These are phyloP conservation scores for Aspergillus brunneoviolaceus DNA, from an alignment of 2,329 filamentous ascomycete species.

Conservation along the genomic window DNA sequence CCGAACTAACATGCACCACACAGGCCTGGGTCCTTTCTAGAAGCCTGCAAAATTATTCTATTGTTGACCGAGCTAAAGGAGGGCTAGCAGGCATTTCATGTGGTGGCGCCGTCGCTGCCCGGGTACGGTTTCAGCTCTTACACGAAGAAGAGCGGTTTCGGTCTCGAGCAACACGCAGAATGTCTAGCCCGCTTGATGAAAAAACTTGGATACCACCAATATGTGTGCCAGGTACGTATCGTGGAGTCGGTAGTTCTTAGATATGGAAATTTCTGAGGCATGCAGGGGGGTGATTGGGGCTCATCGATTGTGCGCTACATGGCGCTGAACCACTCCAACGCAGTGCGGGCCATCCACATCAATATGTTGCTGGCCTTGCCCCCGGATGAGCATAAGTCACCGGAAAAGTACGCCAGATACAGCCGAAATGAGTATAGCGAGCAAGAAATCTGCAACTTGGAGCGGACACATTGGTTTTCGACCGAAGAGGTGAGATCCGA, in stretches of 20 bases:
- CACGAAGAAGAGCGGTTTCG: slow-evolving; percentile 31
- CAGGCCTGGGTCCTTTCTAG: slow-evolving; percentile 67
- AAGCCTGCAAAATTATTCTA: slow-evolving; percentile 49
- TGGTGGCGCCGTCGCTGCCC: slow-evolving; percentile 56
- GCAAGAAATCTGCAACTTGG: no score
- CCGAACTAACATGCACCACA: neutral
- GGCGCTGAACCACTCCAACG: neutral
- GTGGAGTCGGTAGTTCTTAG: no score
- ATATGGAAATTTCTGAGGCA: no score
- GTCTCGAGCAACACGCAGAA: slow-evolving; percentile 1
- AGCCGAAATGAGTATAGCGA: no score
- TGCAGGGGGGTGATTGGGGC: neutral
- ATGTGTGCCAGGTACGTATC: neutral
- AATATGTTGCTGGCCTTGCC: neutral
- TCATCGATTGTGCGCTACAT: neutral
- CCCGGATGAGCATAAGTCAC: neutral
- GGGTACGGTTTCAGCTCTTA: slow-evolving; percentile 57
- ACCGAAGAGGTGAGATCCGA: no score
- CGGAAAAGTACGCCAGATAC: no score
- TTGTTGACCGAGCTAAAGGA: slow-evolving; percentile 41
- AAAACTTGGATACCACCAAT: neutral
- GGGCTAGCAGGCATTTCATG: slow-evolving; percentile 49
- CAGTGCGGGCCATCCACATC: neutral
- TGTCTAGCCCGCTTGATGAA: neutral
- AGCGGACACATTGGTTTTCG: no score